Evolutionary conservation across 1,284 basidiomycete species (phyloP).

Genomic region (Papiliotrema laurentii): DNA sequence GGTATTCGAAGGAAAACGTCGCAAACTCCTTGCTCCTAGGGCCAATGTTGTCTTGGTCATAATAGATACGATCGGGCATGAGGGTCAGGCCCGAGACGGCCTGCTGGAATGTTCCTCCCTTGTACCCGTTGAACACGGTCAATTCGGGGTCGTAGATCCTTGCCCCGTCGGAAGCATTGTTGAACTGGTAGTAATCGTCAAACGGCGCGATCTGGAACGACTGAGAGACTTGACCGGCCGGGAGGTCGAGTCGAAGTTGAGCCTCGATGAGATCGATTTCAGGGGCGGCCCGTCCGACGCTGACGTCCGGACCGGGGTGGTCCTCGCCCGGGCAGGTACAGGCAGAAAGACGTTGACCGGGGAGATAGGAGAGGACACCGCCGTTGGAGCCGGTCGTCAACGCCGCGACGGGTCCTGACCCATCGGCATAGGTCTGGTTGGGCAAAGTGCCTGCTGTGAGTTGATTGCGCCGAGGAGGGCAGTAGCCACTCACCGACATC

Average conservation of each 20-base stretch:
- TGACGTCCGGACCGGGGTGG: constrained; percentile 70
- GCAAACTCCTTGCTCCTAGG: constrained; percentile 42
- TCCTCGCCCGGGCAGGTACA: constrained; percentile 68
- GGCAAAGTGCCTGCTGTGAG: too few relatives aligned
- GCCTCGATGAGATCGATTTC: constrained; percentile 83
- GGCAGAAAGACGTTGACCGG: constrained; percentile 72
- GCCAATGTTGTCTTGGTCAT: constrained; percentile 17
- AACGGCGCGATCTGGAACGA: constrained; percentile 50
- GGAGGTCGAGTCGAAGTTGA: constrained; percentile 38
- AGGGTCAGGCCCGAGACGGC: constrained; percentile 58
- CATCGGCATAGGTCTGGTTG: constrained; percentile 51
- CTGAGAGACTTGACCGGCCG: constrained; percentile 22
- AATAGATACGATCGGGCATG: constrained; percentile 54
- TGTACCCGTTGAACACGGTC: constrained; percentile 65
- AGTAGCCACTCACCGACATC: too few relatives aligned
- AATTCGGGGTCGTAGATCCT: constrained; percentile 45
- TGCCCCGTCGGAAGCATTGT: constrained; percentile 52
- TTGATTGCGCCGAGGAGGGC: too few relatives aligned
- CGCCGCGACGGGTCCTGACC: constrained; percentile 13
- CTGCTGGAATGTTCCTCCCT: constrained; percentile 73
- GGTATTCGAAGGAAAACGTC: constrained; percentile 66
- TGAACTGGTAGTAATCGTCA: constrained; percentile 62
- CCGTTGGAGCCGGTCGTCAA: constrained; percentile 29
- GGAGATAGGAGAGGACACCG: constrained; percentile 56
- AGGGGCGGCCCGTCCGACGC: constrained; percentile 72